Conservation (phyloP, 139 green algal species). For the Gonium pectorale region DNA sequence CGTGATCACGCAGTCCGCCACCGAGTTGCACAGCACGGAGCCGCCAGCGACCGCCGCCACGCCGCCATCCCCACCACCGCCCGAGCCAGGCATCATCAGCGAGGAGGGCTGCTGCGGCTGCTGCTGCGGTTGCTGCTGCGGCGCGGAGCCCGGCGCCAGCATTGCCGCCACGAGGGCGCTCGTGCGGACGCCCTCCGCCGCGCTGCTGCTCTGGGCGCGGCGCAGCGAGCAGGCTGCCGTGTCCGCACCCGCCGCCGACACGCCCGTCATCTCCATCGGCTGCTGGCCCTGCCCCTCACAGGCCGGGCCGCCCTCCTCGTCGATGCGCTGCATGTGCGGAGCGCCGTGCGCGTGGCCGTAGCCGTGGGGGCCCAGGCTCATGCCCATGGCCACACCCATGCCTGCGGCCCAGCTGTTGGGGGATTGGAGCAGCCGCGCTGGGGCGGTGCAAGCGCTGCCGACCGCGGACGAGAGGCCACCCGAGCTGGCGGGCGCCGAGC, state of each 20-base stretch:
- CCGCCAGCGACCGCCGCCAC: too few species aligned
- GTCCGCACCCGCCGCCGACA: neutral
- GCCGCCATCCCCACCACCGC: neutral
- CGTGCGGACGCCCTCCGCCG: neutral
- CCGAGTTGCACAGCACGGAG: too few species aligned
- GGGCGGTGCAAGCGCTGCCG: neutral
- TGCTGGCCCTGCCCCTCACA: neutral
- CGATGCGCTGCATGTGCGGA: slow-evolving; percentile 38
- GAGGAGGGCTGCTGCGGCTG: neutral
- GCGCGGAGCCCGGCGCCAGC: neutral
- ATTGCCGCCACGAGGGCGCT: too few species aligned
- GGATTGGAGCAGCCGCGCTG: neutral
- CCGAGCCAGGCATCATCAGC: neutral
- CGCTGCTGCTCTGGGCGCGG: slow-evolving; percentile 25
- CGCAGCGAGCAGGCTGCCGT: neutral
- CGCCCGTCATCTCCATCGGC: neutral
- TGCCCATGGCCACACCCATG: neutral
- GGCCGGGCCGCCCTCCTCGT: slow-evolving; percentile 44
- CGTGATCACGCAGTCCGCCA: slow-evolving; percentile 37
- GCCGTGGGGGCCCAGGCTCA: neutral
- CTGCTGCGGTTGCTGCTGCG: neutral
- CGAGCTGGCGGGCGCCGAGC: too few species aligned
- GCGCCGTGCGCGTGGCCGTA: neutral
- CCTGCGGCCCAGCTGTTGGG: neutral
- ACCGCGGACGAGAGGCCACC: too few species aligned